phyloP scores from a whole-genome alignment of 352 stramenopile species.

The Phytopythium kandeliae region DNA sequence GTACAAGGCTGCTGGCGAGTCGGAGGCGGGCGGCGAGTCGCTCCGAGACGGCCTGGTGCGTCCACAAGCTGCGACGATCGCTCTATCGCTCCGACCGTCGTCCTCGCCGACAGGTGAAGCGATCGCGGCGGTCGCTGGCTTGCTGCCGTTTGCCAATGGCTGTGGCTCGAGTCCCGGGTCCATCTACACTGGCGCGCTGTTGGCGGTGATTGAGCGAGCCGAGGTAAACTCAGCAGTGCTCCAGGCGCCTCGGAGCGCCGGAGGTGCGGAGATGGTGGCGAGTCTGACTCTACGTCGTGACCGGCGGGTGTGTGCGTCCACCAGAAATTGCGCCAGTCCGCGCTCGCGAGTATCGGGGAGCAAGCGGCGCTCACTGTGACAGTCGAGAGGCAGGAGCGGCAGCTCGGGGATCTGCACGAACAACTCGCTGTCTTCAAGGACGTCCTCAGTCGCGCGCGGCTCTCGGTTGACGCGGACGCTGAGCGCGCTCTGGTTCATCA shows the following conservation, averaged over 20 bases:
- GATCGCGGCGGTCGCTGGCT: too few relatives aligned
- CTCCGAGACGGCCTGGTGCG: conserved; percentile 10
- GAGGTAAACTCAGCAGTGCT: too few relatives aligned
- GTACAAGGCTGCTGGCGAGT: conserved; percentile 10
- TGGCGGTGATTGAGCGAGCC: conserved; percentile 36
- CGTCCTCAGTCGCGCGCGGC: conserved; percentile 28
- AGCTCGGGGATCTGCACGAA: conserved; percentile 28
- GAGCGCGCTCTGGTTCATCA: background rate
- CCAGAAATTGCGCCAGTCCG: conserved; percentile 30
- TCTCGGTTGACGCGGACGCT: background rate
- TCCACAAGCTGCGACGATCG: conserved; percentile 6
- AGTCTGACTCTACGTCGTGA: background rate
- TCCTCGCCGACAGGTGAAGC: background rate
- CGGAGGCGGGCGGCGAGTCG: background rate
- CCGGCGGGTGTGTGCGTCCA: background rate
- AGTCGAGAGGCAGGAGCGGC: conserved; percentile 23
- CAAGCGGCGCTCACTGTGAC: conserved; percentile 21
- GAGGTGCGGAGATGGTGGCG: background rate
- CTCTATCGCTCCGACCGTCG: too few relatives aligned
- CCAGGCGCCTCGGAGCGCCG: too few relatives aligned
- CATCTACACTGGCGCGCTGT: conserved; percentile 38
- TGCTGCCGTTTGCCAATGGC: conserved; percentile 27
- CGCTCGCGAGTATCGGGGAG: conserved; percentile 34
- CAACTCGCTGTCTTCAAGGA: conserved; percentile 66
- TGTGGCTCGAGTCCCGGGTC: conserved; percentile 29